Conservation (phyloP, 2,329 filamentous ascomycete species). For the Penicillium thymicola region DNA sequence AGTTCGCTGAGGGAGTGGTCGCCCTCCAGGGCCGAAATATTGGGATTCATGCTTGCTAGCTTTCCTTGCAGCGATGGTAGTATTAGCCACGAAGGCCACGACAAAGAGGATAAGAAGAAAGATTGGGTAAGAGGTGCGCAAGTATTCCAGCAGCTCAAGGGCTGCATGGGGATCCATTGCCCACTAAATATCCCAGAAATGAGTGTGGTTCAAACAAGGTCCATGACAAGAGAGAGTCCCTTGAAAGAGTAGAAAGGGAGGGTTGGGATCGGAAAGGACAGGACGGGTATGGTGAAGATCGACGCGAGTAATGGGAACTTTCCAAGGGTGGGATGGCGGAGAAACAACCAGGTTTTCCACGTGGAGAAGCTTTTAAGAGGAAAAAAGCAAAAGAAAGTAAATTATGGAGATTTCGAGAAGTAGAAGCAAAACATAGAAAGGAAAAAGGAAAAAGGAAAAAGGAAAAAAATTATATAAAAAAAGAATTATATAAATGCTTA, state of each 20-base stretch:
- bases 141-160: conserved; percentile 43
- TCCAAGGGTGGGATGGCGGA: not conserved
- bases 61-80: conserved; percentile 54
- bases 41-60: conserved; percentile 48
- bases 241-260: conserved; percentile 8
- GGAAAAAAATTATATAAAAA: not conserved
- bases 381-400: not conserved
- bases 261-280: conserved; percentile 23
- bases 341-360: conserved; percentile 4
- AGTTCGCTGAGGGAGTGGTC: conserved; percentile 71
- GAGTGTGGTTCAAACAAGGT: conserved; percentile 25
- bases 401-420: not conserved
- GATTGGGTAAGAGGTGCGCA: conserved; percentile 62
- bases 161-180: conserved; percentile 40
- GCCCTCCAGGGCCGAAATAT: conserved; percentile 77
- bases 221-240: conserved; percentile 30
- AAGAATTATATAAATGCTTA: not conserved
- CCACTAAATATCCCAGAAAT: conserved; percentile 8
- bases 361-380: not conserved
- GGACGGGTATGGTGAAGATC: conserved; percentile 21
- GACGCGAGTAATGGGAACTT: conserved; percentile 10
- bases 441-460: not conserved
- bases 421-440: conserved; percentile 3
- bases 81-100: conserved; percentile 58
- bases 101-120: conserved; percentile 64